Percentiles rank a stretch among this genome's conserved stretches.
Conservation (phyloP, 2,329 filamentous ascomycete genomes). For the Penicillium palitans region DNA sequence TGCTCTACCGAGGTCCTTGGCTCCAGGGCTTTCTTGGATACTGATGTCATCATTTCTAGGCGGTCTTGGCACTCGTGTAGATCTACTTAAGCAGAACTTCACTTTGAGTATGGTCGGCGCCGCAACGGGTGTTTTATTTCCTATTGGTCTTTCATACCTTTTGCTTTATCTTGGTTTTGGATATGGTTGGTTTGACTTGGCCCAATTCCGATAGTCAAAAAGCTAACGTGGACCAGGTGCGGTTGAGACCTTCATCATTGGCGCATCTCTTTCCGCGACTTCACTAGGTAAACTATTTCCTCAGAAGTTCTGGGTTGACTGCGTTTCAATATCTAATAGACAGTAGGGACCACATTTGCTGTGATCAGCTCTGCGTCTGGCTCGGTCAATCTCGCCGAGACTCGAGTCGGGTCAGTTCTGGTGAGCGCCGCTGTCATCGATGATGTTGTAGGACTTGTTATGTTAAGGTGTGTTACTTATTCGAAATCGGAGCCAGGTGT, state of each 20-base stretch:
- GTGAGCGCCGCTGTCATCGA: slow-evolving; percentile 51
- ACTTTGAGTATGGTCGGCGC: slow-evolving; percentile 45
- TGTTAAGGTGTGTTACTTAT: slow-evolving; percentile 23
- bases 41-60: slow-evolving; percentile 30
- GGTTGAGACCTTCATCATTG: slow-evolving; percentile 37
- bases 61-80: slow-evolving; percentile 49
- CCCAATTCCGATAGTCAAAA: background rate
- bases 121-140: slow-evolving; percentile 48
- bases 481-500: too few relatives aligned
- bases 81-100: slow-evolving; percentile 50
- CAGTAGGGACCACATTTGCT: slow-evolving; percentile 32
- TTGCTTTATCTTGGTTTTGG: slow-evolving; percentile 48
- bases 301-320: background rate
- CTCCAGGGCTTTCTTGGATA: background rate
- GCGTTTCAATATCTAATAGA: background rate
- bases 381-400: slow-evolving; percentile 45
- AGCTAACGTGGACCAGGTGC: slow-evolving; percentile 23
- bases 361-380: slow-evolving; percentile 34
- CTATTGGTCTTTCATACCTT: slow-evolving; percentile 49
- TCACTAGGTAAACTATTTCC: slow-evolving; percentile 25
- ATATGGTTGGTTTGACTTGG: slow-evolving; percentile 31
- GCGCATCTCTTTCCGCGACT: slow-evolving; percentile 32
- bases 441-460: slow-evolving; percentile 49
- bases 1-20: background rate
- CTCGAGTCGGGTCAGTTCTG: slow-evolving; percentile 47